Evolutionary conservation across 306 rosid genomes (phyloP), one percentile per base, ranked within the genome.

Genomic region (Vigna reflexopilosa): DNA sequence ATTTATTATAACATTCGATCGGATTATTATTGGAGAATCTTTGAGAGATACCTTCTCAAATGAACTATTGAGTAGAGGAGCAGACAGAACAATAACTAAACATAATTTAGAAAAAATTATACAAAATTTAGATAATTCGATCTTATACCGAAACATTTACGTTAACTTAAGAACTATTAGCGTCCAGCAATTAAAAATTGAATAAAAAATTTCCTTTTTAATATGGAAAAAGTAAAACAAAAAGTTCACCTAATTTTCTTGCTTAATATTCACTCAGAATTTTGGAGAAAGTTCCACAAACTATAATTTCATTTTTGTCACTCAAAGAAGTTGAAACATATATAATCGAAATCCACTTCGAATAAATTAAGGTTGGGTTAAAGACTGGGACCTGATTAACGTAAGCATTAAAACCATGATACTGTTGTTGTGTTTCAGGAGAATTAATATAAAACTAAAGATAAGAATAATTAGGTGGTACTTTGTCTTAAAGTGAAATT

Each of bases 391-490:
- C 30, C 69, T 59, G 12, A 28, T 59, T 9, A 73, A 24, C 9
- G 4, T 62, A 17, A 34, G 12, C 62, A 76, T 38, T 77, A n/a
- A 65, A 77, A 38, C 24, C 57, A 42, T 7, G 9, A 1, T 5
- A 44, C 1, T 16, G 58, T 79, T 22, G 4, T 5, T 70, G 2
- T 4, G 24, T 4, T 50, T 26, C 19, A 15, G 6, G 45, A 22
- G 11, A 72, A 80, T 26, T 62, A 30, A 80, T 50, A 80, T 50
- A 26, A 50, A 71, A 79, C 5, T 28, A 36, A 77, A 56, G 24
- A 36, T 48, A 61, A 19, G 69, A 80, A 55, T 15, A 66, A 57
- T 49, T 44, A 32, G 66, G 47, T 30, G 17, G 79, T 67, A 57
- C 10, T 52, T 65, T 67, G 55, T 38, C 32, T 74, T 50, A 12